phyloP scores from a whole-genome alignment of 305 asterid genomes.

The Fraxinus latifolia region DNA sequence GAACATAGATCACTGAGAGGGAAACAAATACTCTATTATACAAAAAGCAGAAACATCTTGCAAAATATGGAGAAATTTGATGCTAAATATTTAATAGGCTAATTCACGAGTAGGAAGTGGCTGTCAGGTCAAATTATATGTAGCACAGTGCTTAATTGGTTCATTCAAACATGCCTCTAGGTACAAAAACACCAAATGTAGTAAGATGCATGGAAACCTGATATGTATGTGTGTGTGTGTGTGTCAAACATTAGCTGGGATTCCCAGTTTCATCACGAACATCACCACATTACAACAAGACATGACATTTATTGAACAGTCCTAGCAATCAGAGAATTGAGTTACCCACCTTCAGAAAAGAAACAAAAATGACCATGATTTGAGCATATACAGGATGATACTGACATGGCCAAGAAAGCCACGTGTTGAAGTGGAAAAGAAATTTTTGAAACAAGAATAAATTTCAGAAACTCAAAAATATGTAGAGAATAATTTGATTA shows the following conservation, averaged over 20 bases:
- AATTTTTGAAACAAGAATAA: too few relatives aligned
- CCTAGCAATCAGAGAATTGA: background rate
- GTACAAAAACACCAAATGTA: background rate
- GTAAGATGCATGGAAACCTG: too few relatives aligned
- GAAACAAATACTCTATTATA: background rate
- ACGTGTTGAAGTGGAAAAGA: background rate
- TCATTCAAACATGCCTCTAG: background rate
- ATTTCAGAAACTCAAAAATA: too few relatives aligned
- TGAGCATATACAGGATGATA: background rate
- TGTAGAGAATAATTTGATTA: too few relatives aligned
- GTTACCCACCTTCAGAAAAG: background rate
- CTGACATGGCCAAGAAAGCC: background rate
- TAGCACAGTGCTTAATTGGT: background rate
- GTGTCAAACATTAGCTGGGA: background rate
- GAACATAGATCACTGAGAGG: slow-evolving; percentile 11
- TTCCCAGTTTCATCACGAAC: background rate
- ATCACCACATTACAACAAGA: background rate
- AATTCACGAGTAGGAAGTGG: background rate
- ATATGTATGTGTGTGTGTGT: too few relatives aligned
- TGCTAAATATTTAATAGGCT: background rate
- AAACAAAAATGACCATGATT: background rate
- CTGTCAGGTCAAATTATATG: background rate
- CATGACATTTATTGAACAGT: background rate
- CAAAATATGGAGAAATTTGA: background rate
- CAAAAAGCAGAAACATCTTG: background rate